phyloP scores from a whole-genome alignment of 2,329 filamentous ascomycete species.

The Ophiosphaerella korrae region DNA sequence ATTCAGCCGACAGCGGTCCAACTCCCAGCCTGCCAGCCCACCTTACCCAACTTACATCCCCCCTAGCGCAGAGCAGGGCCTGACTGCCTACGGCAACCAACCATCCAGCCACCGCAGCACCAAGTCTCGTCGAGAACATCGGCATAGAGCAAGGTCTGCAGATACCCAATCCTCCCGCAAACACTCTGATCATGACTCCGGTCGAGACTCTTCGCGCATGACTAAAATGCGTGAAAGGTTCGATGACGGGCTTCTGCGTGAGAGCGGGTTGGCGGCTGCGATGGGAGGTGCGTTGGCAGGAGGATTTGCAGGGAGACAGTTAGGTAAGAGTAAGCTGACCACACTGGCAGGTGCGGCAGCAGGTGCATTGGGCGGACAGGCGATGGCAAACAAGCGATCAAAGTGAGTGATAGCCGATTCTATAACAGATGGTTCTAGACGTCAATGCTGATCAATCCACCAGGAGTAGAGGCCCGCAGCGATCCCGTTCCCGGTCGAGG shows the following conservation, averaged over 20 bases:
- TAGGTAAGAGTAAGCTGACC: slow-evolving; percentile 43
- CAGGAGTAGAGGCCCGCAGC: slow-evolving; percentile 26
- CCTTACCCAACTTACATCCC: slow-evolving; percentile 23
- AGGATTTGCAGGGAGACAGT: slow-evolving; percentile 39
- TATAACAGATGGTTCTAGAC: neutral
- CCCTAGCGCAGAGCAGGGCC: slow-evolving; percentile 20
- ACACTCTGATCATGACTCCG: slow-evolving; percentile 19
- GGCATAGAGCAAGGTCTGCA: slow-evolving; percentile 45
- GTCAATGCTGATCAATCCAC: neutral
- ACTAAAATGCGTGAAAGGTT: slow-evolving; percentile 43
- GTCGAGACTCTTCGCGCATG: slow-evolving; percentile 36
- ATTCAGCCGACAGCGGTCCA: slow-evolving; percentile 42
- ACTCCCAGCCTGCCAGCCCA: slow-evolving; percentile 38
- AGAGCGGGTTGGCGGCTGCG: slow-evolving; percentile 41
- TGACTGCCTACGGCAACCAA: slow-evolving; percentile 25
- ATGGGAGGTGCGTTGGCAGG: slow-evolving; percentile 48
- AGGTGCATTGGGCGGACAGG: slow-evolving; percentile 39
- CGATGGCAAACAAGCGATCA: slow-evolving; percentile 21
- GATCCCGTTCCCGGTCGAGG: slow-evolving; percentile 21
- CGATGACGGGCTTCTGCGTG: slow-evolving; percentile 39
- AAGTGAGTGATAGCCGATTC: slow-evolving; percentile 10
- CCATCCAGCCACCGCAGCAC: slow-evolving; percentile 34
- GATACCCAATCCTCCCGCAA: slow-evolving; percentile 41
- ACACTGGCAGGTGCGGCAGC: slow-evolving; percentile 46
- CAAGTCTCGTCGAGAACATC: slow-evolving; percentile 30